Evolutionary conservation across 192 early-diverging fungal species (phyloP), one percentile per base, ranked within the genome.

Genomic region (Entomortierella beljakovae): DNA sequence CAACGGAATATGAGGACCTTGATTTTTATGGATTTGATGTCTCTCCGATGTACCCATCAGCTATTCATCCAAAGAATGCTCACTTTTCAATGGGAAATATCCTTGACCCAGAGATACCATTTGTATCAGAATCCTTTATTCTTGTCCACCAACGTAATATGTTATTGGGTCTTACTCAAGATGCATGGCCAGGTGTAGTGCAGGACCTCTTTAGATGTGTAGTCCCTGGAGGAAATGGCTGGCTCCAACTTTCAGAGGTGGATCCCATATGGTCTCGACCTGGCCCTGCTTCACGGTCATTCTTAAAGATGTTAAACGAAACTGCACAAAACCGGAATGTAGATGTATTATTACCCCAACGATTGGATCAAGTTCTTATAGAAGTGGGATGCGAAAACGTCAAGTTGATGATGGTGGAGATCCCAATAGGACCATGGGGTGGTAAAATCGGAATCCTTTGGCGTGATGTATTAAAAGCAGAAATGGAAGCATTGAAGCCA

Each of bases 341-440:
- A 18, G 75, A 79, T 51, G 75, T 79, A 10, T 3, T 70, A 7
- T 48, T 79, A 23, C 75, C 75, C 5, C 68, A 69, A 22, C 48
- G 51, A 33, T 35, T 79, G 34, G 75, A 79, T 20, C 75, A 61
- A 16, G 61, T 70, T 8, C 62, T 79, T 3, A 62, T 28, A 25
- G 68, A 70, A 5, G 67, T 70, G 48, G 75, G 75, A 8, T 79
- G 75, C 38, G 75, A 79, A 40, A 68, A 79, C 11, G 68, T 79
- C 38, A 64, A 65, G 62, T 70, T 79, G 75, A 79, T 79, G 53
- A 79, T 79, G 75, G 75, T 79, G 25, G 75, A 79, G 51, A 79
- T 79, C 48, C 75, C 75, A 6, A 79, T 79, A 3, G 75, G 75
- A 42, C 75, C 75, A 1, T 79, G 75, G 75, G 75, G 75, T 6